Evolutionary conservation across 768 basidiomycete species (phyloP).

Genomic region (Lentinula raphanica): DNA sequence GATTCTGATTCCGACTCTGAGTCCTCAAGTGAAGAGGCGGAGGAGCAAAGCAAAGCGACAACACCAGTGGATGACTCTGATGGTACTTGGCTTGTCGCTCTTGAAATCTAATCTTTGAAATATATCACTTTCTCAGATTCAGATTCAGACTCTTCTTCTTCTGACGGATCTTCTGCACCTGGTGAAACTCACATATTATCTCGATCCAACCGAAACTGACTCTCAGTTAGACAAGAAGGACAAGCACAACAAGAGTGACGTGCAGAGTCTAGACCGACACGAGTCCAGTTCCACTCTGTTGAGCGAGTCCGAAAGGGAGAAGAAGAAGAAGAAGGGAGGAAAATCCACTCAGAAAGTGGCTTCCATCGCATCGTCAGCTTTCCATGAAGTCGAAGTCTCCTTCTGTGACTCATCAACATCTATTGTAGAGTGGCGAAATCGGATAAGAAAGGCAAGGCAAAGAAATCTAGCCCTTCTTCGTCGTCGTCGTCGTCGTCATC

Average conservation of each 20-base stretch:
- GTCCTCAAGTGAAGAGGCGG: not conserved
- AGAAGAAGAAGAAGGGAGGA: not conserved
- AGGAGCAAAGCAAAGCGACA: not conserved
- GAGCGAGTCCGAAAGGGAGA: not conserved
- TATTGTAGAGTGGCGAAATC: not conserved
- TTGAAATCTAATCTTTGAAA: not conserved
- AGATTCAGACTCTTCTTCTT: not conserved
- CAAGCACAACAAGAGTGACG: not conserved
- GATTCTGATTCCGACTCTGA: slow-evolving; percentile 11
- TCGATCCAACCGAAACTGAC: not conserved
- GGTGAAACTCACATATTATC: not conserved
- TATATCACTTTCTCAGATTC: not conserved
- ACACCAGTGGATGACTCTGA: not conserved
- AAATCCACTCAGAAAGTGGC: no score
- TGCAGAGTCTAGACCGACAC: not conserved
- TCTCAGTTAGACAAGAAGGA: not conserved
- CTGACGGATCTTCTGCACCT: not conserved
- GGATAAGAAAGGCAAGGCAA: not conserved
- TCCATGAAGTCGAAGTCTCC: not conserved
- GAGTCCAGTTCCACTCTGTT: not conserved
- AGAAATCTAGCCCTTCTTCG: not conserved
- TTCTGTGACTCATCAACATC: not conserved
- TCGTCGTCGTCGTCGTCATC: not conserved
- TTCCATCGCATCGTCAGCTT: not conserved
- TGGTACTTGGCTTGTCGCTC: not conserved